These are phyloP conservation scores for Phlyctochytrium bullatum DNA, from an alignment of 192 early-diverging fungal species.

Conservation along the genomic window DNA sequence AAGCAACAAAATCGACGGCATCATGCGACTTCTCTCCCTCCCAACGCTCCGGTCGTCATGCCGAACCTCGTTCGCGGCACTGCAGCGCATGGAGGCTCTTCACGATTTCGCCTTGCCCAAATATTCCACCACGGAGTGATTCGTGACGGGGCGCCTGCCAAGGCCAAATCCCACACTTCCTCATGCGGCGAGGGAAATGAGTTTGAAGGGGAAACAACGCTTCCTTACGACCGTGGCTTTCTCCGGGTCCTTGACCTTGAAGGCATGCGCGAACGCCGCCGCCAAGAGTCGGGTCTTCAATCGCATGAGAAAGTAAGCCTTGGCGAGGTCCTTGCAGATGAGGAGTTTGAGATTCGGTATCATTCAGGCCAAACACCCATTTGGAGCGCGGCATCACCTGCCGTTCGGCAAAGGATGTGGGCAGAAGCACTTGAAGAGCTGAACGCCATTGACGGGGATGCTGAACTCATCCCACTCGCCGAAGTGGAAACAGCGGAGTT, in stretches of 20 bases:
- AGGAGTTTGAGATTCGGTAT: background rate
- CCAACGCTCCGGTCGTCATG: background rate
- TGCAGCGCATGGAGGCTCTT: background rate
- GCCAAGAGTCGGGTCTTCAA: background rate
- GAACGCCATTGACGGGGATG: no score
- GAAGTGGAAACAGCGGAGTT: background rate
- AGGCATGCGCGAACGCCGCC: background rate
- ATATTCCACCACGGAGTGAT: conserved; percentile 6
- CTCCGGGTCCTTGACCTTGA: background rate
- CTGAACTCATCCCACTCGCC: no score
- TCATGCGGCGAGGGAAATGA: background rate
- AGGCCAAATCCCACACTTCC: background rate
- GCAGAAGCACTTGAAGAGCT: background rate
- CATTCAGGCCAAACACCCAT: background rate
- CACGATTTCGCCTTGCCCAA: background rate
- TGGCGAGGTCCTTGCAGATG: background rate
- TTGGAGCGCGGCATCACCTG: background rate
- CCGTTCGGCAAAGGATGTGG: background rate
- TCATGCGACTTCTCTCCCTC: background rate
- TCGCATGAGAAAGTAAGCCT: background rate
- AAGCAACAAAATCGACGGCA: no score
- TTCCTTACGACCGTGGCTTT: background rate
- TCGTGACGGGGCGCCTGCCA: background rate
- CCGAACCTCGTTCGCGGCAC: background rate
- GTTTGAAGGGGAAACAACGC: background rate